A percentile compares a stretch with the other conserved stretches of the same genome.
Evolutionary conservation across 495 filamentous ascomycete genomes (phyloP).

Genomic region (Durotheca rogersii): DNA sequence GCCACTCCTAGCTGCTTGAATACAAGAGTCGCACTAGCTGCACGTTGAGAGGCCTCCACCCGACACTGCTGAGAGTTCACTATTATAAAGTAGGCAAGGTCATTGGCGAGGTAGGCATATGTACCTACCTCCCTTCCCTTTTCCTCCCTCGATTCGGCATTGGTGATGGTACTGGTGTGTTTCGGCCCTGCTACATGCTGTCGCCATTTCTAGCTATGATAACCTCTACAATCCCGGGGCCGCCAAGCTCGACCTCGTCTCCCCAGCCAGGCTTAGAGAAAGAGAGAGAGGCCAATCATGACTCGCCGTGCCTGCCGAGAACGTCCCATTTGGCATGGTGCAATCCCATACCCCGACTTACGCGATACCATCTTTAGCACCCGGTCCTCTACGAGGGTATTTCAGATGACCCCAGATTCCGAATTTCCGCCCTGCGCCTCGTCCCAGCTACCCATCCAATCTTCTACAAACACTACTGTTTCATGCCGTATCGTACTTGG

Average conservation of each 20-base stretch:
- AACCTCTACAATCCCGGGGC: too few relatives aligned
- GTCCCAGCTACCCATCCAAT: too few relatives aligned
- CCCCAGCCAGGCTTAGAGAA: constrained; percentile 1
- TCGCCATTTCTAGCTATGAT: neutral
- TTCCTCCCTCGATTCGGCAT: too few relatives aligned
- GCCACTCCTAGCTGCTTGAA: too few relatives aligned
- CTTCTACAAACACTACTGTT: constrained; percentile 1
- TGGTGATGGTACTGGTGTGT: too few relatives aligned
- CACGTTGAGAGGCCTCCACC: too few relatives aligned
- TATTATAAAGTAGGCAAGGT: too few relatives aligned
- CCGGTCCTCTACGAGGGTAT: neutral
- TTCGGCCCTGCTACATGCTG: too few relatives aligned
- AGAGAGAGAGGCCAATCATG: constrained; percentile 15
- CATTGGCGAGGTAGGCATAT: too few relatives aligned
- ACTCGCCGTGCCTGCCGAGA: constrained; percentile 8
- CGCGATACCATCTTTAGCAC: constrained; percentile 7
- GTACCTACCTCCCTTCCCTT: too few relatives aligned
- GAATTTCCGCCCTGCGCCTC: constrained; percentile 8
- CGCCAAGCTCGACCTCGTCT: constrained; percentile 16
- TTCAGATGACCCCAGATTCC: constrained; percentile 3
- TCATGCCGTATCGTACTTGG: constrained; percentile 25
- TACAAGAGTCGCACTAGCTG: too few relatives aligned
- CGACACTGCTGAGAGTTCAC: too few relatives aligned
- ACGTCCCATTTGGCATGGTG: constrained; percentile 22
- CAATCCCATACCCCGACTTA: constrained; percentile 7